Evolutionary conservation across 352 stramenopile genomes (phyloP).

Genomic region (Albugo laibachii): DNA sequence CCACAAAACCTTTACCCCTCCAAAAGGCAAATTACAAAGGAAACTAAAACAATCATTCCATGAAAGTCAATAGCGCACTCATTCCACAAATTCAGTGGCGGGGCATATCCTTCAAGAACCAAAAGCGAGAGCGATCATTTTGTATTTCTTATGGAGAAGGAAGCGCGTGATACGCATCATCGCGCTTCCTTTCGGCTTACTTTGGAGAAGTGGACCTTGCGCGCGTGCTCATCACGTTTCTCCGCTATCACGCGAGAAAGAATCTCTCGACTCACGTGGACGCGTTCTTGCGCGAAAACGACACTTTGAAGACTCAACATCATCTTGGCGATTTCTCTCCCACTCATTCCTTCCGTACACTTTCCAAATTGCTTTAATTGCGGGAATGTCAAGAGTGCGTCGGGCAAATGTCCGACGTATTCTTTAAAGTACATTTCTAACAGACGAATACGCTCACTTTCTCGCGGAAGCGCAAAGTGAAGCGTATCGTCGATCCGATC

Average conservation of each 20-base stretch:
- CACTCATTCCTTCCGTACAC: constrained; percentile 42
- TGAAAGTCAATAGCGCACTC: no score
- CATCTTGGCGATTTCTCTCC: constrained; percentile 74
- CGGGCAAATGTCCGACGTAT: constrained; percentile 19
- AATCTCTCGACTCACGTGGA: constrained; percentile 24
- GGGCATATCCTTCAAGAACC: no score
- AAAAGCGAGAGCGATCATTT: no score
- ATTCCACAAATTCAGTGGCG: no score
- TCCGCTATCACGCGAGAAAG: constrained; percentile 40
- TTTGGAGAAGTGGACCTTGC: constrained; percentile 35
- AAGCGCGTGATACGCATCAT: no score
- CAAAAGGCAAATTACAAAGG: no score
- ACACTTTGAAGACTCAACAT: constrained; percentile 74
- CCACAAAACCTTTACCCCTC: no score
- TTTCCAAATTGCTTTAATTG: constrained; percentile 9
- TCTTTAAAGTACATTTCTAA: constrained; percentile 52
- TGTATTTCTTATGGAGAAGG: no score
- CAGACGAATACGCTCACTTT: constrained; percentile 31
- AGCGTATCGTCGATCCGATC: constrained; percentile 73
- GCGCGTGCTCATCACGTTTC: constrained; percentile 54
- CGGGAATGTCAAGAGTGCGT: not conserved
- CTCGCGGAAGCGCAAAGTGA: constrained; percentile 51
- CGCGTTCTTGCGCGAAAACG: constrained; percentile 48
- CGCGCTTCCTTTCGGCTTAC: constrained; percentile 1
- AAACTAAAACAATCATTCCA: no score